Percentiles rank a stretch among this genome's conserved stretches.
phyloP scores from a whole-genome alignment of 345 rosid species.

The Gossypium mustelinum region DNA sequence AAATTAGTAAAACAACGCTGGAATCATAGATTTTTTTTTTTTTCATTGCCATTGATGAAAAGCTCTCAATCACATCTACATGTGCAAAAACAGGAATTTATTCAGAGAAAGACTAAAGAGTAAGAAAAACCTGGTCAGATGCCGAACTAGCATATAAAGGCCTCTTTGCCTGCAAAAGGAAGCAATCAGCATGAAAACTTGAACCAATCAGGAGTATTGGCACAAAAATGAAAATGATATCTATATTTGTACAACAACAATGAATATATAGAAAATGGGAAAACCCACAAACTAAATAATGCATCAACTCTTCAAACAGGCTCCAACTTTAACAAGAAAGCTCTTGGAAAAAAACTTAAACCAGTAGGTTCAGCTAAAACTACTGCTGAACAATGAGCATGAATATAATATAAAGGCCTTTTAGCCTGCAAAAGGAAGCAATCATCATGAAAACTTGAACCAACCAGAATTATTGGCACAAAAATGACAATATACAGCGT shows the following conservation, averaged over 20 bases:
- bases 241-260: neutral
- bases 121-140: conserved; percentile 45
- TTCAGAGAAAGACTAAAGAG: neutral
- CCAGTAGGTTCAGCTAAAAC: neutral
- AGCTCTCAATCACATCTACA: neutral
- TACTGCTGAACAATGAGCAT: neutral
- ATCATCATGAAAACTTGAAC: neutral
- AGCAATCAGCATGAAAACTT: neutral
- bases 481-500: neutral
- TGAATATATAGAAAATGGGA: neutral
- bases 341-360: neutral
- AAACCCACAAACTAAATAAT: neutral
- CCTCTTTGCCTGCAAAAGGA: conserved; percentile 53
- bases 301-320: neutral
- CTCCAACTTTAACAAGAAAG: neutral
- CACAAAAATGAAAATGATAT: neutral
- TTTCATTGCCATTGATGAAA: conserved; percentile 11
- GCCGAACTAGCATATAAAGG: conserved; percentile 30
- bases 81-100: neutral
- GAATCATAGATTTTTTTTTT: conserved; percentile 11
- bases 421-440: conserved; percentile 48
- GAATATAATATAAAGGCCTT: conserved; percentile 29
- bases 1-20: neutral
- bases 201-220: neutral
- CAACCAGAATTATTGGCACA: conserved; percentile 4